A percentile compares a stretch with the other conserved stretches of the same genome.
These are phyloP conservation scores for Hypoxylon sp. DNA, from an alignment of 2,329 filamentous ascomycete genomes.

Conservation along the genomic window DNA sequence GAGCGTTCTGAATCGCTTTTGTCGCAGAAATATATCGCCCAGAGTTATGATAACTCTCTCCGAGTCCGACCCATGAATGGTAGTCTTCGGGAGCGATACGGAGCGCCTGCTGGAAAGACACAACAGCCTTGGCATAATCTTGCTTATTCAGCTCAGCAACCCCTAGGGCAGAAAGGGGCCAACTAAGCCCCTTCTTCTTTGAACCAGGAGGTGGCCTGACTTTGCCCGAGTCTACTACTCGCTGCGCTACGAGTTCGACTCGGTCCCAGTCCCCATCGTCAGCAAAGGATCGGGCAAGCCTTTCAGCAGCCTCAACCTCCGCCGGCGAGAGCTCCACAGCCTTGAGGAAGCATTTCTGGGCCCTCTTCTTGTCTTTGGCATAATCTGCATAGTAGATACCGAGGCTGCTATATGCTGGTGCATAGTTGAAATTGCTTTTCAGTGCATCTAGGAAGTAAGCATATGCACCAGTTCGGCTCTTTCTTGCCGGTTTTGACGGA, in stretches of 20 bases:
- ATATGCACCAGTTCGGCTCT: conserved; percentile 85
- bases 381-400: conserved; percentile 94
- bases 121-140: conserved; percentile 87
- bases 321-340: conserved; percentile 91
- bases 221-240: conserved; percentile 94
- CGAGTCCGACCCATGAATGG: conserved; percentile 94
- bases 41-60: conserved; percentile 97
- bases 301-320: conserved; percentile 88
- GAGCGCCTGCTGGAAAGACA: conserved; percentile 91
- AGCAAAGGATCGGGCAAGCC: conserved; percentile 87
- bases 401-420: conserved; percentile 90
- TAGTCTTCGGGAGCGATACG: conserved; percentile 88
- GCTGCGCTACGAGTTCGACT: conserved; percentile 90
- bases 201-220: conserved; percentile 91
- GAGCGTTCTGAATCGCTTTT: conserved; percentile 88
- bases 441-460: conserved; percentile 84
- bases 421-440: conserved; percentile 87
- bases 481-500: conserved; percentile 78
- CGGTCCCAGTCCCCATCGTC: conserved; percentile 95
- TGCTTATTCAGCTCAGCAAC: conserved; percentile 96
- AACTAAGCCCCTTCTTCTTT: conserved; percentile 92
- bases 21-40: conserved; percentile 94
- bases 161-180: conserved; percentile 94
- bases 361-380: conserved; percentile 85
- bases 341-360: conserved; percentile 94